Evolutionary conservation across 768 basidiomycete species (phyloP).

Genomic region (Serendipita sp.): DNA sequence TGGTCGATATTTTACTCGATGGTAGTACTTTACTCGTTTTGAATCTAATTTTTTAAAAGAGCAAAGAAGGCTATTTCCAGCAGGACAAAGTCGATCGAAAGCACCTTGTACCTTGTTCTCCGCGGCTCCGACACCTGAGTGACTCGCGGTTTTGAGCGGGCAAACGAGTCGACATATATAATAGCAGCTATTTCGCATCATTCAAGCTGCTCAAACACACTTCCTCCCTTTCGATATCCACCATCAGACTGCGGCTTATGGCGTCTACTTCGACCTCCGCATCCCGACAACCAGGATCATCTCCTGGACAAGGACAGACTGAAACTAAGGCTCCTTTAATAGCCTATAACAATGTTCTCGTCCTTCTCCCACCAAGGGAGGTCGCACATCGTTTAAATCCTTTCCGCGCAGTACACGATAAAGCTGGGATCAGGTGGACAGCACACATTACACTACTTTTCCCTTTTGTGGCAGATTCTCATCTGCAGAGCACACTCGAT

Average conservation of each 20-base stretch:
- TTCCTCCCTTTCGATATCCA: too few relatives aligned
- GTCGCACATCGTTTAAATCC: conserved; percentile 10
- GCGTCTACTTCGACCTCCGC: not conserved
- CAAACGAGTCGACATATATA: too few relatives aligned
- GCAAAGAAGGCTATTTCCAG: too few relatives aligned
- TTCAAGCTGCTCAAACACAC: too few relatives aligned
- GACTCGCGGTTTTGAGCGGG: too few relatives aligned
- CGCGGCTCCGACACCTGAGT: too few relatives aligned
- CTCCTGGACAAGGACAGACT: not conserved
- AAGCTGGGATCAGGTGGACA: conserved; percentile 15
- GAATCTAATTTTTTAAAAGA: too few relatives aligned
- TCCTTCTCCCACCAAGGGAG: conserved; percentile 13
- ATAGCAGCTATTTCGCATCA: too few relatives aligned
- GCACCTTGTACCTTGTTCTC: too few relatives aligned
- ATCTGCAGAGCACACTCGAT: conserved; percentile 6
- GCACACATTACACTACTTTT: conserved; percentile 15
- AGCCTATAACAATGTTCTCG: conserved; percentile 9
- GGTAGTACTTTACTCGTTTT: too few relatives aligned
- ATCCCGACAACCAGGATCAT: not conserved
- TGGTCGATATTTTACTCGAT: too few relatives aligned
- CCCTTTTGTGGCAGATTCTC: conserved; percentile 11
- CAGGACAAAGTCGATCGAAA: too few relatives aligned
- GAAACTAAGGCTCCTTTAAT: not conserved
- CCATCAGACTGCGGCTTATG: not conserved
- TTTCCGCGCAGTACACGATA: conserved; percentile 14